Conservation (phyloP, 805 yeast species). For the Sugiyamaella lignohabitans region DNA sequence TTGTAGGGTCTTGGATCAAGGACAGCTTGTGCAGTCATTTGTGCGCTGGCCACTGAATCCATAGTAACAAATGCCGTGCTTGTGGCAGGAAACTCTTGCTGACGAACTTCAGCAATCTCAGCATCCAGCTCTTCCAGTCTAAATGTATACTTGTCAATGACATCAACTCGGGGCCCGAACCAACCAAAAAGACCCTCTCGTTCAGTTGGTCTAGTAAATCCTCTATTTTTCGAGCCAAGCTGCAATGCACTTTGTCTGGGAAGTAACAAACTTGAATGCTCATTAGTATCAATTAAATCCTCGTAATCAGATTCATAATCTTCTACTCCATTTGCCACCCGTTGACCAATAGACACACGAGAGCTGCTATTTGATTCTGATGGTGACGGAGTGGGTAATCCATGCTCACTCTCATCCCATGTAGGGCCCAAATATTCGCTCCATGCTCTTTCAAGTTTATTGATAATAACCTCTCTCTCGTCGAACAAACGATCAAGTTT, state of each 20-base stretch:
- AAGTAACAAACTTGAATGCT: neutral
- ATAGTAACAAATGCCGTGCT: conserved; percentile 91
- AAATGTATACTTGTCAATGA: conserved; percentile 69
- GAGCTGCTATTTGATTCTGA: conserved; percentile 1
- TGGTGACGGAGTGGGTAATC: neutral
- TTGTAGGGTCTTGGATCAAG: conserved; percentile 83
- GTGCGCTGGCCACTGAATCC: conserved; percentile 94
- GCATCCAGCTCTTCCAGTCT: conserved; percentile 64
- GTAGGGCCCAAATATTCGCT: conserved; percentile 52
- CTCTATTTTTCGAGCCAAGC: conserved; percentile 19
- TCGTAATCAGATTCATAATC: neutral
- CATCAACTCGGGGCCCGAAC: conserved; percentile 68
- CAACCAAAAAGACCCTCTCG: conserved; percentile 55
- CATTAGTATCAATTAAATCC: neutral
- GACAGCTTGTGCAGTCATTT: conserved; percentile 93
- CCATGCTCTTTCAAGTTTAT: conserved; percentile 64
- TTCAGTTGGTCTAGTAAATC: conserved; percentile 53
- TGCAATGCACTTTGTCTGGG: conserved; percentile 13
- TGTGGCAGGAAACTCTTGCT: conserved; percentile 54
- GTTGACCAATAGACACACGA: neutral
- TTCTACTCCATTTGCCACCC: neutral
- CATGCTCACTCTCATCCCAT: conserved; percentile 10
- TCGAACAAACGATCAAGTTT: conserved; percentile 59
- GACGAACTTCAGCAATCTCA: conserved; percentile 50
- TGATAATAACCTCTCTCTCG: conserved; percentile 47